Base-by-base conservation (phyloP, 352 stramenopile genomes). In the Phytopythium sindhum region DNA sequence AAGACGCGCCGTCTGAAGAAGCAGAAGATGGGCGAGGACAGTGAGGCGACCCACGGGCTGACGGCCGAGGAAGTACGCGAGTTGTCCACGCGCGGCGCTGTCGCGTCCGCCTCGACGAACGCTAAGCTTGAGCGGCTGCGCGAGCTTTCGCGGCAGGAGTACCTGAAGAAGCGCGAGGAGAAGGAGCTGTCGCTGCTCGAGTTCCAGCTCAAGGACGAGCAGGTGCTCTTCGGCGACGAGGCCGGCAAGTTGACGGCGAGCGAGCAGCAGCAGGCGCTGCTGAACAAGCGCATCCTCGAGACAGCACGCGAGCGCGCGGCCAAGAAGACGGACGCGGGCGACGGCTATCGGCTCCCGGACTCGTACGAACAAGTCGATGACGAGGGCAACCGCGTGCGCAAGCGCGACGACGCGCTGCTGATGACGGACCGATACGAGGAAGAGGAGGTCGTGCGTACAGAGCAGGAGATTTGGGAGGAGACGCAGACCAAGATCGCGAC, bases 401-500 rank as follows among this genome's bases (percentile, higher is more conserved):
- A 97, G 69, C 88, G 96, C 52, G 90, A 99, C 57, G 85, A 95
- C n/a, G 52, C 52, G 52, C 52, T 57, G 52, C 69, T 98, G 54
- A 73, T 99, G 41, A 98, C 87, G 5, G 90, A 96, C 28, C 84
- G 97, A 42, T 99, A 99, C 68, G 94, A 98, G 33, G 85, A 90
- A 28, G 84, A 91, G 37, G 91, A 93, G 45, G 78, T 90, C 55
- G 80, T 98, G 64, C 98, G 98, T 68, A 98, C 93, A 5, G 97
- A 99, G 71, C 96, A 99, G 73, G 91, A 99, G 57, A 73, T 98
- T 4, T 99, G 98, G 97, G 97, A 99, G 69, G 91, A 99, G 62
- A 94, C 95, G 9, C 97, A 99, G 70, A 96, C 97, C 28, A 86
- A 93, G 70, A 96, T 97, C 78, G 88, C 91, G 0, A 84, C 68